phyloP scores from a whole-genome alignment of 768 basidiomycete genomes.

The Collybiopsis confluens region DNA sequence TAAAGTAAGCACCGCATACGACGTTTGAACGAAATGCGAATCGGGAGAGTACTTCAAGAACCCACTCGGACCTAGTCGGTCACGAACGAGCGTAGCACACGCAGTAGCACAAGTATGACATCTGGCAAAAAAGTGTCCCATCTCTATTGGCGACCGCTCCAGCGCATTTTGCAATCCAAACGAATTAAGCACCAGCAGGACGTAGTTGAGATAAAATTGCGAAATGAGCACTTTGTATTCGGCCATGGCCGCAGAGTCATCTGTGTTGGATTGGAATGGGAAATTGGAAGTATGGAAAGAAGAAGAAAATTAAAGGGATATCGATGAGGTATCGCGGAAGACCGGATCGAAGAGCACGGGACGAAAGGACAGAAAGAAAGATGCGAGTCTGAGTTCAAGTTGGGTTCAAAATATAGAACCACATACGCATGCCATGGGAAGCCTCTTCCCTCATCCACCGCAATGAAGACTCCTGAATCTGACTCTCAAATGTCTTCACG shows the following conservation, averaged over 20 bases:
- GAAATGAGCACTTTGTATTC: slow-evolving; percentile 51
- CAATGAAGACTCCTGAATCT: slow-evolving; percentile 58
- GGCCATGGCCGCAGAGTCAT: slow-evolving; percentile 15
- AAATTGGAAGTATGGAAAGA: no score
- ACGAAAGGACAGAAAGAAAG: no score
- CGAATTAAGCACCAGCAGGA: slow-evolving; percentile 85
- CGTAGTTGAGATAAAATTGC: slow-evolving; percentile 81
- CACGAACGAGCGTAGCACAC: slow-evolving; percentile 69
- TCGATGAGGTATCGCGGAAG: no score
- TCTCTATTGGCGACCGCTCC: slow-evolving; percentile 67
- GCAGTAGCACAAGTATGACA: slow-evolving; percentile 69
- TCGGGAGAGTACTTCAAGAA: slow-evolving; percentile 84
- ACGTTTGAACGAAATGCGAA: slow-evolving; percentile 84
- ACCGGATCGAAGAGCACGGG: no score
- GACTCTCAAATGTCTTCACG: slow-evolving; percentile 80
- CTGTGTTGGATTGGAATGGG: no score
- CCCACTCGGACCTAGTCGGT: slow-evolving; percentile 73
- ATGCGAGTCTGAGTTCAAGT: no score
- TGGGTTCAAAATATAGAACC: no score
- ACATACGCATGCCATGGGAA: not conserved
- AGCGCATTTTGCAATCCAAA: slow-evolving; percentile 97
- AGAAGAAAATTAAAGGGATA: no score
- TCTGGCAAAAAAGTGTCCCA: slow-evolving; percentile 80
- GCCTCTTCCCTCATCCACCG: slow-evolving; percentile 39
- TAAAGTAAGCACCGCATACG: slow-evolving; percentile 90